phyloP scores from a whole-genome alignment of 805 yeast species.

The Tetrapisispora iriomotensis region DNA sequence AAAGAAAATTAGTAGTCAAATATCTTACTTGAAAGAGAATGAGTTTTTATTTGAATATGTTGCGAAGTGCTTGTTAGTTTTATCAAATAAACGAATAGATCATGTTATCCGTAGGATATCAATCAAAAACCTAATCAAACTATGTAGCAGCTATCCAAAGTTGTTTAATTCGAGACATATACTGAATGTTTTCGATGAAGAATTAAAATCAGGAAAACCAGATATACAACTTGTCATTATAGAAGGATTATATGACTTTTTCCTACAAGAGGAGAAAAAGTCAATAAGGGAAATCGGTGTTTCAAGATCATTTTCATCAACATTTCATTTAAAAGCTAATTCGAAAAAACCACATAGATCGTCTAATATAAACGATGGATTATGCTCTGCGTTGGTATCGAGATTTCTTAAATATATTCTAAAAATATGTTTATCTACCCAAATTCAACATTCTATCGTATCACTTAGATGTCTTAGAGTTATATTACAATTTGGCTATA shows the following conservation, averaged over 20 bases:
- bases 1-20: slow-evolving; percentile 34
- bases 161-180: slow-evolving; percentile 53
- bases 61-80: slow-evolving; percentile 46
- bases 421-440: slow-evolving; percentile 38
- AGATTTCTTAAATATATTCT: slow-evolving; percentile 45
- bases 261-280: slow-evolving; percentile 45
- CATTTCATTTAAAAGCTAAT: slow-evolving; percentile 29
- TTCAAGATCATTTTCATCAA: slow-evolving; percentile 30
- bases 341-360: slow-evolving; percentile 33
- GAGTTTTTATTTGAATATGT: slow-evolving; percentile 53
- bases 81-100: slow-evolving; percentile 34
- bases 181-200: slow-evolving; percentile 41
- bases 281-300: slow-evolving; percentile 34
- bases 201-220: slow-evolving; percentile 32
- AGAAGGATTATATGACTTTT: slow-evolving; percentile 48
- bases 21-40: slow-evolving; percentile 24
- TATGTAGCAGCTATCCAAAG: slow-evolving; percentile 56
- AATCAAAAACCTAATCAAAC: slow-evolving; percentile 43
- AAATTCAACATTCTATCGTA: slow-evolving; percentile 36
- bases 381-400: slow-evolving; percentile 64
- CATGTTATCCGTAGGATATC: slow-evolving; percentile 40
- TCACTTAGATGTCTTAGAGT: slow-evolving; percentile 48
- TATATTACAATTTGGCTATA: slow-evolving; percentile 56
- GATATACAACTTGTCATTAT: slow-evolving; percentile 43
- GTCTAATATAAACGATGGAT: slow-evolving; percentile 49